Evolutionary conservation across 192 early-diverging fungal species (phyloP).

Genomic region (Gorgonomyces haynaldii): DNA sequence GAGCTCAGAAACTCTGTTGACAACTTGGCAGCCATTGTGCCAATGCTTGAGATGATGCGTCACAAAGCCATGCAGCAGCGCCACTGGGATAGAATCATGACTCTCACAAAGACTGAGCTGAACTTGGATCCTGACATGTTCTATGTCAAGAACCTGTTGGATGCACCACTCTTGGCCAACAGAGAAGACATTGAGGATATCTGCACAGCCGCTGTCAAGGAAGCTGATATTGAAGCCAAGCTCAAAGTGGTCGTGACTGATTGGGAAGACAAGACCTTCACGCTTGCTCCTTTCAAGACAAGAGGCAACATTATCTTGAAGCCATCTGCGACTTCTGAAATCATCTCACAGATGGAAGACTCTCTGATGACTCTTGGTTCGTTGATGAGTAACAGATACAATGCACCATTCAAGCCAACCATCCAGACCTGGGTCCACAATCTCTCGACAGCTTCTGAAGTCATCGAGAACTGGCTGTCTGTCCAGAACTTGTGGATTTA

Average conservation of each 20-base stretch:
- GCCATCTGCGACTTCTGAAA: conserved; percentile 45
- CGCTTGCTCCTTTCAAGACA: conserved; percentile 44
- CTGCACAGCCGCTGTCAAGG: conserved; percentile 50
- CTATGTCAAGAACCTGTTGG: conserved; percentile 45
- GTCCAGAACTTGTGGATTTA: conserved; percentile 61
- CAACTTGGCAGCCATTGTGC: conserved; percentile 43
- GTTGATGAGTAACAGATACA: conserved; percentile 50
- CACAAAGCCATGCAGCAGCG: conserved; percentile 51
- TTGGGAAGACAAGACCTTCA: conserved; percentile 53
- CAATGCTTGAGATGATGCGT: conserved; percentile 49
- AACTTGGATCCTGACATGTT: conserved; percentile 54
- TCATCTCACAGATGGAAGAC: conserved; percentile 55
- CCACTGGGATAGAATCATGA: conserved; percentile 47
- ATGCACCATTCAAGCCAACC: conserved; percentile 49
- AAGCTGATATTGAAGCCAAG: conserved; percentile 55
- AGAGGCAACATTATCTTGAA: conserved; percentile 50
- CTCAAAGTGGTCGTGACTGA: conserved; percentile 41
- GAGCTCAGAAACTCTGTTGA: conserved; percentile 53
- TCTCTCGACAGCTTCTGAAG: conserved; percentile 50
- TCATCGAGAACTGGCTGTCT: conserved; percentile 54
- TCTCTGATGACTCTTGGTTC: conserved; percentile 49
- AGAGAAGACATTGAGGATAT: conserved; percentile 56
- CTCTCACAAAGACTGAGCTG: conserved; percentile 39
- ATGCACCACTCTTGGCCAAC: conserved; percentile 42
- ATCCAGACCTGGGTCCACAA: conserved; percentile 58